These are phyloP conservation scores for Penicillium parvum DNA, from an alignment of 495 filamentous ascomycete species.

Conservation along the genomic window DNA sequence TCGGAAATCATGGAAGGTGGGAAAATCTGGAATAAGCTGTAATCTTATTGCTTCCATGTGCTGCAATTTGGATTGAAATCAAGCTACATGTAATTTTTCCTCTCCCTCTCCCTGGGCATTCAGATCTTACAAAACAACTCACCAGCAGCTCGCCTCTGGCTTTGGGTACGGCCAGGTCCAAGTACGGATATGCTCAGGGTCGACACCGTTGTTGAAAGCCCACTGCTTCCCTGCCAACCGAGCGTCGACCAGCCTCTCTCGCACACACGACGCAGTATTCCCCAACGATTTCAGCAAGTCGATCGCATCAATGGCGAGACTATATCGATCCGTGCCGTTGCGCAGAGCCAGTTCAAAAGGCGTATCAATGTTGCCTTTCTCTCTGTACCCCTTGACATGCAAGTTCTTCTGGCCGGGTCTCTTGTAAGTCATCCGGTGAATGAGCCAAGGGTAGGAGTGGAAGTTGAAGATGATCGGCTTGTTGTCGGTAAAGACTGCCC, in stretches of 20 bases:
- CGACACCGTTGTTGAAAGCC: conserved; percentile 62
- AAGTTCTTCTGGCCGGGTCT: conserved; percentile 57
- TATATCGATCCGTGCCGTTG: conserved; percentile 67
- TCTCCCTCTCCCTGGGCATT: too few relatives aligned
- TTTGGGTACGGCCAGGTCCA: conserved; percentile 57
- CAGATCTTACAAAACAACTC: too few relatives aligned
- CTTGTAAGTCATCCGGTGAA: conserved; percentile 68
- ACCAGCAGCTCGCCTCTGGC: too few relatives aligned
- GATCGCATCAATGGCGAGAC: conserved; percentile 68
- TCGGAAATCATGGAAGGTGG: too few relatives aligned
- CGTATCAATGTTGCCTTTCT: conserved; percentile 77
- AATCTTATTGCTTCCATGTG: not conserved
- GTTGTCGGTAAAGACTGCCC: conserved; percentile 60
- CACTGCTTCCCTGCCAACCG: conserved; percentile 54
- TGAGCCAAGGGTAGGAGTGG: conserved; percentile 73
- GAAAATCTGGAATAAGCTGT: not conserved
- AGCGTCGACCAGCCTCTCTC: conserved; percentile 57
- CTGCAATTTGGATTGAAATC: not conserved
- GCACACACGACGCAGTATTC: conserved; percentile 51
- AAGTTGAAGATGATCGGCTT: conserved; percentile 74
- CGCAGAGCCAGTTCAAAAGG: conserved; percentile 67
- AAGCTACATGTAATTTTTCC: not conserved
- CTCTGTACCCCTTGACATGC: conserved; percentile 67
- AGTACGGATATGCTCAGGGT: conserved; percentile 58
- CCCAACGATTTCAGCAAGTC: conserved; percentile 54